phyloP scores from a whole-genome alignment of 805 yeast genomes.

The Saturnispora besseyi region DNA sequence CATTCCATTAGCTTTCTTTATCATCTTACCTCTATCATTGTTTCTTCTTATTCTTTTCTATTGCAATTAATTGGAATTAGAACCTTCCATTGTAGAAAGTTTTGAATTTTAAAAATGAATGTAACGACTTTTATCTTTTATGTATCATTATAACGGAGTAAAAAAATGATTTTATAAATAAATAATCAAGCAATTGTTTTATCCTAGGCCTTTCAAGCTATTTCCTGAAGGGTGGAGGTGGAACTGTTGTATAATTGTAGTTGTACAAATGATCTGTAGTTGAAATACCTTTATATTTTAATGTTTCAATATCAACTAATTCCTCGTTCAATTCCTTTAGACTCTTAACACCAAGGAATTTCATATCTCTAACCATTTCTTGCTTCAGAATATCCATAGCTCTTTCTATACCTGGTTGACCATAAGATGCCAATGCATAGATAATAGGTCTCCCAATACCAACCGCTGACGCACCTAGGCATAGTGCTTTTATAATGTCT shows the following conservation, averaged over 20 bases:
- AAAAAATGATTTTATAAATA: background rate
- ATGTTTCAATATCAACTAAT: constrained; percentile 27
- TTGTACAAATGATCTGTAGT: constrained; percentile 53
- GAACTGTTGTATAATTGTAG: constrained; percentile 30
- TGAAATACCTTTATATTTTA: constrained; percentile 47
- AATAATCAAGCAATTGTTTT: background rate
- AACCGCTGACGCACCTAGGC: constrained; percentile 57
- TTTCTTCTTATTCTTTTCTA: background rate
- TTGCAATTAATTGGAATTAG: background rate
- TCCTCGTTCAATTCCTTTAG: constrained; percentile 35
- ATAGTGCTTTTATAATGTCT: constrained; percentile 66
- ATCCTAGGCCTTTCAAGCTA: background rate
- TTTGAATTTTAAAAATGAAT: no score
- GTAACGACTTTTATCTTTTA: no score
- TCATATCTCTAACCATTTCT: constrained; percentile 51
- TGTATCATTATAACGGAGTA: background rate
- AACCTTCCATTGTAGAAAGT: no score
- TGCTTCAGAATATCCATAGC: constrained; percentile 41
- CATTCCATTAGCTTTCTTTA: background rate
- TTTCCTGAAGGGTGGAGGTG: constrained; percentile 15
- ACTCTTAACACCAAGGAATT: constrained; percentile 48
- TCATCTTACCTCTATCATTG: background rate
- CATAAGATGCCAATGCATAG: constrained; percentile 71
- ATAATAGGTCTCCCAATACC: constrained; percentile 74
- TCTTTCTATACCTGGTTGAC: constrained; percentile 56